A percentile compares a stretch with the other conserved stretches of the same genome.
Conservation (phyloP, 208 protist species). For the Crithidia bombi region DNA sequence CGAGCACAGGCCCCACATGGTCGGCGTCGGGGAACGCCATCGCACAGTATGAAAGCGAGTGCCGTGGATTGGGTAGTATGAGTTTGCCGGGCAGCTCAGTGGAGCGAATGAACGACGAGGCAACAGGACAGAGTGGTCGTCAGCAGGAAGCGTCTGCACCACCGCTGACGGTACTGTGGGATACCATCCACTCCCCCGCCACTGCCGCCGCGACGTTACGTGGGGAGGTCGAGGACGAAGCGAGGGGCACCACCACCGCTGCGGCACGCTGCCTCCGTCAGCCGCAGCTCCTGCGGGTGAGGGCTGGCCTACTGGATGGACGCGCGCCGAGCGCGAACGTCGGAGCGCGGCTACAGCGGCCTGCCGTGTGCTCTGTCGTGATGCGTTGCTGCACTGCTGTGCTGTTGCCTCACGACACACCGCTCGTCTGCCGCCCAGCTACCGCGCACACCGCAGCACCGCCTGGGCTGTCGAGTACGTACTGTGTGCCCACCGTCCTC, state of each 20-base stretch:
- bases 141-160: not conserved
- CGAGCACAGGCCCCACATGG: slow-evolving; percentile 4
- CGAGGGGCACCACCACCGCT: not conserved
- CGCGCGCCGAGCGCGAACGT: not conserved
- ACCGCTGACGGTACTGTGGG: slow-evolving; percentile 41
- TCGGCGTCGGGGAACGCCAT: slow-evolving; percentile 12
- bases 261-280: not conserved
- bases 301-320: not conserved
- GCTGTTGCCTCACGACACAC: not conserved
- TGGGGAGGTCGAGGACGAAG: not conserved
- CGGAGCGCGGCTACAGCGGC: not conserved
- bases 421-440: not conserved
- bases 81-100: not conserved
- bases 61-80: not conserved
- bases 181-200: slow-evolving; percentile 24
- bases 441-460: not conserved
- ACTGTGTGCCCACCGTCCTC: slow-evolving; percentile 21
- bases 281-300: not conserved
- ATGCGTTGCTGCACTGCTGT: slow-evolving; percentile 48
- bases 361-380: slow-evolving; percentile 43
- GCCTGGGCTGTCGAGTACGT: not conserved
- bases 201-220: not conserved
- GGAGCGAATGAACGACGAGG: not conserved
- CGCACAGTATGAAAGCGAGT: slow-evolving; percentile 16
- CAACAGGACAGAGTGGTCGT: not conserved